Percentiles rank a stretch among this genome's conserved stretches.
These are phyloP conservation scores for Tilletia setariae DNA, from an alignment of 1,284 basidiomycete species.

Conservation along the genomic window DNA sequence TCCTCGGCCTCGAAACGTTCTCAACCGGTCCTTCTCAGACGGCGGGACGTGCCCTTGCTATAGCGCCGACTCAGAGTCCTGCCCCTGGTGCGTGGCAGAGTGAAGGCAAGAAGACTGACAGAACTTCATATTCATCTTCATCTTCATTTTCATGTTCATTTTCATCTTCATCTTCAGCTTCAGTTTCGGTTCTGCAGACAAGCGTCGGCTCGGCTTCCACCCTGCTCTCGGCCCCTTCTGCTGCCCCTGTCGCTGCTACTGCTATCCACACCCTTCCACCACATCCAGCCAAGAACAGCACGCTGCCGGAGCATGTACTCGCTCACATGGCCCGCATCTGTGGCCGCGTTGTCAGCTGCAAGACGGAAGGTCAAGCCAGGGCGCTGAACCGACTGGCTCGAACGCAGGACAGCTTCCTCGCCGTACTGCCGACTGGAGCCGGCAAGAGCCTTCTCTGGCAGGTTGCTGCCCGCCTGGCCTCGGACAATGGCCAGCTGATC, in stretches of 20 bases:
- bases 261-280: too few relatives aligned
- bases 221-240: background rate
- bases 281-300: background rate
- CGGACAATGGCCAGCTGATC: background rate
- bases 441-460: background rate
- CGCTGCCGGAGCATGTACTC: background rate
- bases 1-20: background rate
- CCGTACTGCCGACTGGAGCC: background rate
- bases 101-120: background rate
- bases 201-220: background rate
- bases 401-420: background rate
- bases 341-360: background rate
- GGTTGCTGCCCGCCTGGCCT: background rate
- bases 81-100: too few relatives aligned
- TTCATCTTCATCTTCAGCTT: too few relatives aligned
- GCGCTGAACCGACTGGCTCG: conserved; percentile 1
- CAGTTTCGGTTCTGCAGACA: too few relatives aligned
- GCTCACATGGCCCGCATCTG: background rate
- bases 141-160: too few relatives aligned
- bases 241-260: background rate
- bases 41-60: too few relatives aligned
- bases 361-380: background rate
- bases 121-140: background rate
- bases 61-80: too few relatives aligned
- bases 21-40: too few relatives aligned